These are phyloP conservation scores for Cladophialophora exuberans DNA, from an alignment of 2,329 filamentous ascomycete species.

Conservation along the genomic window DNA sequence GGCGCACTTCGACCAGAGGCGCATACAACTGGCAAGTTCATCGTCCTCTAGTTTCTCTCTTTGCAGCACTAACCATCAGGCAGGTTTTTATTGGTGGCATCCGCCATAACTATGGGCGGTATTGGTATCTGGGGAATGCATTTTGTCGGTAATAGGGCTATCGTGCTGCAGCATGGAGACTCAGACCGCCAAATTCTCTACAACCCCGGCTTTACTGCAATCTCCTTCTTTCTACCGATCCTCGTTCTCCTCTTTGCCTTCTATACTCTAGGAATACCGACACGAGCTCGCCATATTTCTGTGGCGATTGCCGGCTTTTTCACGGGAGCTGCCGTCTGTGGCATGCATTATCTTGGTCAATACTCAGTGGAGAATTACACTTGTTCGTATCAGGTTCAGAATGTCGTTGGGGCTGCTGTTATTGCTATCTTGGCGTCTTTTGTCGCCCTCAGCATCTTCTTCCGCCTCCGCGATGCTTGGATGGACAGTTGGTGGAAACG, in stretches of 20 bases:
- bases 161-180: conserved; percentile 68
- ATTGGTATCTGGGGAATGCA: conserved; percentile 80
- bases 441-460: conserved; percentile 73
- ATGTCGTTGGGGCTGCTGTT: conserved; percentile 69
- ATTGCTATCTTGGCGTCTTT: conserved; percentile 75
- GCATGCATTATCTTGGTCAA: conserved; percentile 90
- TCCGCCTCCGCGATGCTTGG: conserved; percentile 75
- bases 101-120: conserved; percentile 72
- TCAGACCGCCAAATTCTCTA: conserved; percentile 72
- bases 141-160: conserved; percentile 77
- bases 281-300: conserved; percentile 61
- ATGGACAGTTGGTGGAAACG: conserved; percentile 79
- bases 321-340: conserved; percentile 74
- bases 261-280: conserved; percentile 65
- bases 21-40: conserved; percentile 68
- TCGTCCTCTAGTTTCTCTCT: background rate
- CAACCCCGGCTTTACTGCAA: conserved; percentile 69
- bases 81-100: conserved; percentile 65
- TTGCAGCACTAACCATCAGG: background rate
- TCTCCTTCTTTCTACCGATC: conserved; percentile 81
- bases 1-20: conserved; percentile 70
- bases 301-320: conserved; percentile 67
- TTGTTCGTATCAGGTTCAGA: conserved; percentile 62
- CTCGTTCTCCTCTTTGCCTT: conserved; percentile 74
- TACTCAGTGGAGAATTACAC: conserved; percentile 77